These are phyloP conservation scores for Verticillium zaregamsianum DNA, from an alignment of 2,329 filamentous ascomycete genomes.

Conservation along the genomic window DNA sequence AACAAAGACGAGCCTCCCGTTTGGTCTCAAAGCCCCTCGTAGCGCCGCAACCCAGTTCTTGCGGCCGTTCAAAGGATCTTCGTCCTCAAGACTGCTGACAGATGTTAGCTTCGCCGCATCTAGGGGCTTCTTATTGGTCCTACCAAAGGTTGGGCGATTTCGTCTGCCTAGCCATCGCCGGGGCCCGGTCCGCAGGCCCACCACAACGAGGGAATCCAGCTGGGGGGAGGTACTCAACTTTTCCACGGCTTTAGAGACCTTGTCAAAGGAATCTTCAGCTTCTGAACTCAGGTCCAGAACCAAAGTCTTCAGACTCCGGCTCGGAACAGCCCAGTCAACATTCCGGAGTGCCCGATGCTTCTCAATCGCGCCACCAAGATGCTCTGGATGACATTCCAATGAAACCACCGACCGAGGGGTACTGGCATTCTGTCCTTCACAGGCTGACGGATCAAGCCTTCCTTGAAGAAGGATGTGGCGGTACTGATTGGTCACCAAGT, in stretches of 20 bases:
- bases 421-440: too few relatives aligned
- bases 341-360: background rate
- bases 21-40: conserved; percentile 6
- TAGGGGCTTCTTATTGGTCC: background rate
- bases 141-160: background rate
- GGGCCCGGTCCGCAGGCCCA: conserved; percentile 3
- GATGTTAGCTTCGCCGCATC: background rate
- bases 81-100: conserved; percentile 4
- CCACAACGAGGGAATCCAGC: background rate
- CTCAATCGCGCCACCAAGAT: background rate
- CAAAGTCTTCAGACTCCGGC: background rate
- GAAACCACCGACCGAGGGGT: too few relatives aligned
- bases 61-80: background rate
- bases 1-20: conserved; percentile 7
- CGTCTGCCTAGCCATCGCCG: background rate
- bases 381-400: background rate
- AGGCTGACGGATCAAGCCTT: background rate
- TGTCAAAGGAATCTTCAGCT: background rate
- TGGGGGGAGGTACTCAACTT: background rate
- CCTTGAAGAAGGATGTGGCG: background rate
- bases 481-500: background rate
- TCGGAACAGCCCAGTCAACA: background rate
- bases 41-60: conserved; percentile 12
- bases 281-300: background rate
- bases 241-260: background rate